phyloP scores from a whole-genome alignment of 495 filamentous ascomycete species.

The Cercophora newfieldiana region DNA sequence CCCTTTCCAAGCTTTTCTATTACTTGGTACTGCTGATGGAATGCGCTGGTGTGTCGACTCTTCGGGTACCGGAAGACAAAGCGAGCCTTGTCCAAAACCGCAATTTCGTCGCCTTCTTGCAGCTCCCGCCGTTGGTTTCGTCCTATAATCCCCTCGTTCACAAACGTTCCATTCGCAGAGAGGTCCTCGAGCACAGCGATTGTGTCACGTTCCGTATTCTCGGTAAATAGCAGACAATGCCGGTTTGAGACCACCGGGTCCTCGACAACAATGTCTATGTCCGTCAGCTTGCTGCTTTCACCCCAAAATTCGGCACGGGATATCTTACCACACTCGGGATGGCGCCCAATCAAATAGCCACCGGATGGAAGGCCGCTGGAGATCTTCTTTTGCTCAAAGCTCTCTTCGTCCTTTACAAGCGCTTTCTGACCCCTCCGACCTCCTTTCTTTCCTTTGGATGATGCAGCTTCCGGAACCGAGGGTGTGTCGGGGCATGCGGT shows the following conservation, averaged over 20 bases:
- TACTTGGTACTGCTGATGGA: constrained; percentile 82
- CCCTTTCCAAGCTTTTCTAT: constrained; percentile 90
- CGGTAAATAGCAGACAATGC: constrained; percentile 86
- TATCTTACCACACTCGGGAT: constrained; percentile 86
- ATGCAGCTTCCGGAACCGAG: constrained; percentile 28
- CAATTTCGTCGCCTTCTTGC: constrained; percentile 84
- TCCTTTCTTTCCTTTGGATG: constrained; percentile 24
- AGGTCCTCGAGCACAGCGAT: constrained; percentile 88
- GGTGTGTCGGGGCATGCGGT: constrained; percentile 60
- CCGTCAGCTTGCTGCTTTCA: background rate
- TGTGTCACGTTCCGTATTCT: constrained; percentile 76
- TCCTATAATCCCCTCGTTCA: constrained; percentile 88
- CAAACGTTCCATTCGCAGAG: constrained; percentile 94
- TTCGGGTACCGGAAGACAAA: constrained; percentile 91
- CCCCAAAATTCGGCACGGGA: background rate
- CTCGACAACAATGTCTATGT: constrained; percentile 72
- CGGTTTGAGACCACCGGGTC: constrained; percentile 90
- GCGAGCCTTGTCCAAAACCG: constrained; percentile 74
- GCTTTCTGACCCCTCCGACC: constrained; percentile 41
- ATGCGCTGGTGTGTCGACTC: constrained; percentile 70
- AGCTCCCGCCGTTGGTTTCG: constrained; percentile 89
- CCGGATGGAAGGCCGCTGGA: constrained; percentile 62
- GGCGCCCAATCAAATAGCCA: constrained; percentile 90
- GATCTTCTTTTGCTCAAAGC: constrained; percentile 57
- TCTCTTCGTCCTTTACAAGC: constrained; percentile 54